Base-by-base conservation (phyloP, 179 eudicot species). In the Beta corolliflora region DNA sequence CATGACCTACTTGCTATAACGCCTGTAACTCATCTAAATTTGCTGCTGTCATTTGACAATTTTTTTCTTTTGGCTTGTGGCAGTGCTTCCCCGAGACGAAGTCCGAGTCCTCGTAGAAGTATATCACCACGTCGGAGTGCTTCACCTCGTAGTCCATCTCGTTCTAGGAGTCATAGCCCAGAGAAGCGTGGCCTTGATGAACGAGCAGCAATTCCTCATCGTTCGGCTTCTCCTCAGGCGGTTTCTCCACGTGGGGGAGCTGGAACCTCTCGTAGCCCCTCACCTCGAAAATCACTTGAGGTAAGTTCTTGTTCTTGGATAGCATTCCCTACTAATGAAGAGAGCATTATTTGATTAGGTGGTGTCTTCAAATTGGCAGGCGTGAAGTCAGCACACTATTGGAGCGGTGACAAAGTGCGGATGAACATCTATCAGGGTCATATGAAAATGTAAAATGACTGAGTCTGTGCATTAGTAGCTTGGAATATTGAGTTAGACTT, bases 51-150 rank as follows among this genome's bases (percentile, higher is more conserved):
- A 36, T 23, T 45, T 64, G 80, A 74, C 53, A 54, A 54, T 15
- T 12, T 14, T 3, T 11, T 9, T 64, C 19, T 79, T n/a, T 78
- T 65, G 65, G 56, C 77, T 54, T 76, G 63, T 81, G 31, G 55
- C 79, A 86, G 89, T 81, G 81, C 81, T 59, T 81, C 88, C 63
- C 86, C 83, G 7, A 81, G 85, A 52, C 75, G 77, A 73, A 84
- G 81, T 81, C 72, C 63, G 36, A 84, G 86, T 59, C 75, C 73
- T 23, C 74, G 82, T 5, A 78, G 87, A 78, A 84, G 82, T 67
- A n/a, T 60, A 53, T 81, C 87, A 11, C 89, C 86, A 19, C 85
- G 73, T 23, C 78, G 83, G 59, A 76, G 80, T 76, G 77, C 59
- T 48, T 79, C 86, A 25, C 83, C 88, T 75, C 79, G 81, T 52